These are phyloP conservation scores for Aspergillus latus DNA, from an alignment of 2,329 filamentous ascomycete species.

Conservation along the genomic window DNA sequence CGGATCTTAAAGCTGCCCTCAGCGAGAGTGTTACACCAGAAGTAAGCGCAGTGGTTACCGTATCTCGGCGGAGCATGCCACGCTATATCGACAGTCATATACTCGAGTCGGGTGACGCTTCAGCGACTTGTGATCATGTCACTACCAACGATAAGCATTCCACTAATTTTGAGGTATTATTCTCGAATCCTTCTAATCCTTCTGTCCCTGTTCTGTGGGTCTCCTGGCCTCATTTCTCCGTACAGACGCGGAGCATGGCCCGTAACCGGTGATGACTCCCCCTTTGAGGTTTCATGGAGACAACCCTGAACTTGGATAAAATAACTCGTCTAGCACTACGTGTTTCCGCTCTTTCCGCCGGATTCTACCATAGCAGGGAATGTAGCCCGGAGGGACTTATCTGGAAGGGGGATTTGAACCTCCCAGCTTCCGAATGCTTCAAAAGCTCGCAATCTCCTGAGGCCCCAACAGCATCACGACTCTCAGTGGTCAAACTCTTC, in stretches of 20 bases:
- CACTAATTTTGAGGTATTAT: constrained; percentile 3
- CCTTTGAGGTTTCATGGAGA: too few species aligned
- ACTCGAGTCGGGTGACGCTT: not conserved
- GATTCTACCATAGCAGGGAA: too few species aligned
- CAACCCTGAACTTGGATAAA: too few species aligned
- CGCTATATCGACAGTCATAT: not conserved
- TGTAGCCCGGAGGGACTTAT: too few species aligned
- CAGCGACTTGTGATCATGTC: constrained; percentile 3
- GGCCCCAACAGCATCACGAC: too few species aligned
- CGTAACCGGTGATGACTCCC: not conserved
- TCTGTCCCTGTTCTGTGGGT: not conserved
- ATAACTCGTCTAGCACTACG: too few species aligned
- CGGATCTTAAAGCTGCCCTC: not conserved
- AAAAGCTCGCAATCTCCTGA: too few species aligned
- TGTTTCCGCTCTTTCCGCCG: too few species aligned
- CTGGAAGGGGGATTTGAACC: too few species aligned
- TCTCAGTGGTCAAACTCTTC: too few species aligned
- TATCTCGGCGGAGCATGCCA: constrained; percentile 5
- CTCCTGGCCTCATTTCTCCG: not conserved
- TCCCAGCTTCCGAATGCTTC: too few species aligned
- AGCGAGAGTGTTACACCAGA: not conserved
- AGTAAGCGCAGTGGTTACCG: not conserved
- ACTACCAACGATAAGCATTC: not conserved
- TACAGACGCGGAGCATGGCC: not conserved
- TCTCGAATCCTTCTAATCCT: not conserved